phyloP scores from a whole-genome alignment of 257 asterid genomes.

The Coffea canephora region DNA sequence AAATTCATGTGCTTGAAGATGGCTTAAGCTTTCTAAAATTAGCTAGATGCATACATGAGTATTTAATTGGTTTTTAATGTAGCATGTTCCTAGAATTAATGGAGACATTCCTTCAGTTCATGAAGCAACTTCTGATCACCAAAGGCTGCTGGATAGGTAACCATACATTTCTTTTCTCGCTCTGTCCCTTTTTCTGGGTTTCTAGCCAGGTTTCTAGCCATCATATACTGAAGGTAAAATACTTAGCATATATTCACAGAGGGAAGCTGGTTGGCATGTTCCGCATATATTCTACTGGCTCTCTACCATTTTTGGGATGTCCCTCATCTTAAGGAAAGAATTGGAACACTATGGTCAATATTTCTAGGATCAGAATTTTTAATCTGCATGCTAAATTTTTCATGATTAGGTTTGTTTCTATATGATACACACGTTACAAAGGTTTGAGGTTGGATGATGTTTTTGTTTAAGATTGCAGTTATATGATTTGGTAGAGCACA shows the following conservation, averaged over 20 bases:
- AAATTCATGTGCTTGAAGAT: not conserved
- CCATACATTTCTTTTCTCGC: constrained; percentile 22
- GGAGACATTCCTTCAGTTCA: constrained; percentile 93
- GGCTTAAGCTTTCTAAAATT: not conserved
- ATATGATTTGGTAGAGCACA: constrained; percentile 83
- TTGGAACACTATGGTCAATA: not conserved
- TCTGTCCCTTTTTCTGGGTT: not conserved
- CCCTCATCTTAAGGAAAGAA: not conserved
- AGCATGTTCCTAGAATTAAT: constrained; percentile 92
- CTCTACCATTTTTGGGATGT: not conserved
- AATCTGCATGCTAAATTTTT: constrained; percentile 1
- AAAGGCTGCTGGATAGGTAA: constrained; percentile 92
- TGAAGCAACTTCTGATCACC: constrained; percentile 94
- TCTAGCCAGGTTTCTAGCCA: constrained; percentile 6
- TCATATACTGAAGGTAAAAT: not conserved
- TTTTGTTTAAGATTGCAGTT: constrained; percentile 70
- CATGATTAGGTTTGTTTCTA: not conserved
- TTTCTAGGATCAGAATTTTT: not conserved
- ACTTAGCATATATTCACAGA: not conserved
- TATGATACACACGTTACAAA: constrained; percentile 15
- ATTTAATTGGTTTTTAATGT: constrained; percentile 37
- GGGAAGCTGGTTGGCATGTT: not conserved
- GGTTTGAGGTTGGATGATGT: constrained; percentile 23
- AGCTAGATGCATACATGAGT: not conserved
- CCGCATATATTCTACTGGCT: not conserved